phyloP scores from a whole-genome alignment of 345 rosid species.

The Reutealis trisperma region DNA sequence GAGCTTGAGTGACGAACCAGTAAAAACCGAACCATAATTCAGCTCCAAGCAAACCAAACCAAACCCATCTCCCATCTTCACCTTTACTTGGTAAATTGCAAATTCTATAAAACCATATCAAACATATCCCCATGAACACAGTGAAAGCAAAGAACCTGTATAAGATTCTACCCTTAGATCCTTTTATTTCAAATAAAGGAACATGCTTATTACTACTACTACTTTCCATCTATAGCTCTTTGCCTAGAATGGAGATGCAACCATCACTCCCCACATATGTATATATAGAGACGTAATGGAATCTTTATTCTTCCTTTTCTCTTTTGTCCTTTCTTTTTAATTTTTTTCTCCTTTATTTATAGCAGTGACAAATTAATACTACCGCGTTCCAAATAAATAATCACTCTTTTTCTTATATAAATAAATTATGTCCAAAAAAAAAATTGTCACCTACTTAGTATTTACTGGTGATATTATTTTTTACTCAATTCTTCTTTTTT shows the following conservation, averaged over 20 bases:
- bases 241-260: too few relatives aligned
- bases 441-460: too few relatives aligned
- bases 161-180: neutral
- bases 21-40: conserved; percentile 38
- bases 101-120: conserved; percentile 19
- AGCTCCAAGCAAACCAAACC: conserved; percentile 31
- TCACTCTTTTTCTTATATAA: too few relatives aligned
- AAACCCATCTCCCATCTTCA: conserved; percentile 22
- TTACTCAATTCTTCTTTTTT: too few relatives aligned
- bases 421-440: too few relatives aligned
- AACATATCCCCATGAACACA: conserved; percentile 9
- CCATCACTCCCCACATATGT: neutral
- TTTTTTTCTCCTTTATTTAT: too few relatives aligned
- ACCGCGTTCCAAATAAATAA: too few relatives aligned
- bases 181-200: conserved; percentile 27
- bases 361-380: too few relatives aligned
- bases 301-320: too few relatives aligned
- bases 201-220: neutral
- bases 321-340: too few relatives aligned
- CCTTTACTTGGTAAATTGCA: conserved; percentile 17
- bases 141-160: conserved; percentile 16
- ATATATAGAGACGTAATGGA: too few relatives aligned
- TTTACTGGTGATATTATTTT: too few relatives aligned
- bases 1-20: conserved; percentile 28
- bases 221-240: conserved; percentile 1